Percentiles rank a stretch among this genome's conserved stretches.
Evolutionary conservation across 129 eudicot genomes (phyloP).

Genomic region (Flaveria trinervia): DNA sequence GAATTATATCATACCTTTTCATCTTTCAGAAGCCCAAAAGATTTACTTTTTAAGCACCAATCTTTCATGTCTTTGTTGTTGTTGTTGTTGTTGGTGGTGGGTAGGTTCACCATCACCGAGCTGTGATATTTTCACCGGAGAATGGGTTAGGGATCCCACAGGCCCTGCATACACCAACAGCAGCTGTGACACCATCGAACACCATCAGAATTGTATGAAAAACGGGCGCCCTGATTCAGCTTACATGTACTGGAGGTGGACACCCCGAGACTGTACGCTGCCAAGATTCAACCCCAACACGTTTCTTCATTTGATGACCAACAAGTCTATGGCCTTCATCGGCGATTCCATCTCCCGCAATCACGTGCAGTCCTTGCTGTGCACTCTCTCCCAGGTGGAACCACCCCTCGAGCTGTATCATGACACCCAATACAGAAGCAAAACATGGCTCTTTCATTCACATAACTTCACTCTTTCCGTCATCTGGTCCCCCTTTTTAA

Average conservation of each 20-base stretch:
- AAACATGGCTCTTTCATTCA: constrained; percentile 65
- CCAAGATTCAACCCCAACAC: constrained; percentile 55
- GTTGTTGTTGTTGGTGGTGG: no score
- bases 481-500: constrained; percentile 75
- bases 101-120: no score
- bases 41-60: no score
- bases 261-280: constrained; percentile 57
- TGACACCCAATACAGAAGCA: constrained; percentile 57
- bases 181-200: constrained; percentile 62
- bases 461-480: constrained; percentile 60
- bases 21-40: no score
- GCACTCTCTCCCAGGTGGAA: constrained; percentile 85
- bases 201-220: constrained; percentile 76
- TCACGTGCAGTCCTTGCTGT: constrained; percentile 81
- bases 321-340: constrained; percentile 71
- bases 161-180: constrained; percentile 74
- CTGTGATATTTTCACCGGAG: no score
- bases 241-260: constrained; percentile 83
- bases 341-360: constrained; percentile 95
- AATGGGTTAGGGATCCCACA: no score
- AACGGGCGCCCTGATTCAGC: constrained; percentile 84
- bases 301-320: constrained; percentile 62
- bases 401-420: constrained; percentile 62
- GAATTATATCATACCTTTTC: no score
- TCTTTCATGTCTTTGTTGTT: no score